Evolutionary conservation across 495 filamentous ascomycete species (phyloP), one percentile per base, ranked within the genome.

Genomic region (Podospora pseudoanserina): DNA sequence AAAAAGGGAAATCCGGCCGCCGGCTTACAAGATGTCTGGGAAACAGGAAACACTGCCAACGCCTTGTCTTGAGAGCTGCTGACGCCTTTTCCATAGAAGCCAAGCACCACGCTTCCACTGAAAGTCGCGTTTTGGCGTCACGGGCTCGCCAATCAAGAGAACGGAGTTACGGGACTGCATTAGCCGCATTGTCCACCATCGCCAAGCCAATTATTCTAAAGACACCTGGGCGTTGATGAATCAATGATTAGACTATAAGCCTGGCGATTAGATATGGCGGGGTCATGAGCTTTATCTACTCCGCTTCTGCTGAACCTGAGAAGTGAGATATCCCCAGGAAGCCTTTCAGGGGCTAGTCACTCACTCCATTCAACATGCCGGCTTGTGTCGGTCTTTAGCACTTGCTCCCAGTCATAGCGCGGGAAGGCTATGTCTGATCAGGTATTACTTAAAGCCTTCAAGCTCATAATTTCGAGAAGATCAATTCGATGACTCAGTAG

Each of bases 161-260:
- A 18, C 55, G n/a, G n/a, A 58, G 55, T 58, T 26, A 26, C 7
- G n/a, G 23, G n/a, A 19, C 55, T 58, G 55, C 55, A 58, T 19
- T 58, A 26, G 55, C 23, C n/a, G 55, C 55, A 58, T 58, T 58
- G 55, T 58, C n/a, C 55, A 58, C 39, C 39, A 49, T 49, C 39
- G 39, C 39, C 39, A 49, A 49, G 39, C 39, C 7, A 23, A 1
- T 23, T 23, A 16, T 49, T 49, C 39, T 49, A 2, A 3, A 49
- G 39, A 49, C 39, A 11, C 39, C 39, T 5, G 39, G 39, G 39
- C 39, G 39, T 49, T 49, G 15, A 9, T 49, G 7, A 49, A 49
- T 49, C 39, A 49, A 16, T 49, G 39, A 49, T 49, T 49, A 49
- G 15, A 16, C 39, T 4, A 49, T 49, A 49, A 49, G 39, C 6